A percentile compares a stretch with the other conserved stretches of the same genome.
phyloP scores from a whole-genome alignment of 2,329 filamentous ascomycete genomes.

The Blastomyces silverae region DNA sequence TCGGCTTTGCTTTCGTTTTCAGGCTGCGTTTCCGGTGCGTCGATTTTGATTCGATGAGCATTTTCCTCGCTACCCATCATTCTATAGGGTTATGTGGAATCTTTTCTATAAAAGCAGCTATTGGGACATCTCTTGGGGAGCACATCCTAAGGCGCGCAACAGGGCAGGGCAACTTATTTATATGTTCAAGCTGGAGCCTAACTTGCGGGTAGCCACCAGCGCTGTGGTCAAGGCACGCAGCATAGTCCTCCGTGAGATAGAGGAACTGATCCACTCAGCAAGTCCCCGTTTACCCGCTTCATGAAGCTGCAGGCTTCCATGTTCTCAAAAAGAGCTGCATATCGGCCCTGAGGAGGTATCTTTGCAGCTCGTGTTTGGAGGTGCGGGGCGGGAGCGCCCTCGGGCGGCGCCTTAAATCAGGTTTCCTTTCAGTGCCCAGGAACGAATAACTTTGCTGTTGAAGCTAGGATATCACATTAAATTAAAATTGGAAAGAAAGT shows the following conservation, averaged over 20 bases:
- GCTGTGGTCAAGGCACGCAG: background rate
- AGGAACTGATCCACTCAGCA: background rate
- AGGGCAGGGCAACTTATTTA: background rate
- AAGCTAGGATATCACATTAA: too few relatives aligned
- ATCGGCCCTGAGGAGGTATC: background rate
- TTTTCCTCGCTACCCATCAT: background rate
- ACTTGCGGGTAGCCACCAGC: background rate
- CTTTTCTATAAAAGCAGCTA: background rate
- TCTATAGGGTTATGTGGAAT: background rate
- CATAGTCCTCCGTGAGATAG: background rate
- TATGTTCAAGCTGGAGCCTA: constrained; percentile 1
- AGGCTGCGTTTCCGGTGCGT: background rate
- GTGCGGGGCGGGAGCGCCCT: background rate
- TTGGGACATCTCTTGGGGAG: background rate
- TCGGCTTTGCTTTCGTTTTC: background rate
- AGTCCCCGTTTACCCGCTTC: background rate
- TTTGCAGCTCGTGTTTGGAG: background rate
- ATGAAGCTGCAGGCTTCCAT: background rate
- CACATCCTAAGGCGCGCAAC: background rate
- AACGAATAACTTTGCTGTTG: too few relatives aligned
- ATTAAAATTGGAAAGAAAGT: background rate
- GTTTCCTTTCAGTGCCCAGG: background rate
- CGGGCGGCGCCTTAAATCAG: background rate
- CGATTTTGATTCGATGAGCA: background rate
- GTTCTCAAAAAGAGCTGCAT: background rate